Evolutionary conservation across 257 asterid species (phyloP).

Genomic region (Solanum pinnatisectum): DNA sequence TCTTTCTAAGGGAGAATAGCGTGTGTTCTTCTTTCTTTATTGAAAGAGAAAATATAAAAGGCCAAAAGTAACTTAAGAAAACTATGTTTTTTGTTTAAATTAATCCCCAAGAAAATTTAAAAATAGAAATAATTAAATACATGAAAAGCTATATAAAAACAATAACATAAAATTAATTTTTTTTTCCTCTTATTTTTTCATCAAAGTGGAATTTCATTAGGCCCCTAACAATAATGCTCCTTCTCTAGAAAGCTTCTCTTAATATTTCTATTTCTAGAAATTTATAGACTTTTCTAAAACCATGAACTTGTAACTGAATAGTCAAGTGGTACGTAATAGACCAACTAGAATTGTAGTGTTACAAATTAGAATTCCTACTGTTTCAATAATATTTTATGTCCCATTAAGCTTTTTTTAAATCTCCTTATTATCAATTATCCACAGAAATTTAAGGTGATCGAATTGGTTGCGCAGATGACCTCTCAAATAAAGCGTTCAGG

Average conservation of each 20-base stretch:
- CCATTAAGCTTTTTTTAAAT: neutral
- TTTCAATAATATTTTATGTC: neutral
- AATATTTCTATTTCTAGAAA: neutral
- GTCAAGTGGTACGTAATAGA: neutral
- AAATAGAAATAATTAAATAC: neutral
- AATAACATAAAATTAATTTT: neutral
- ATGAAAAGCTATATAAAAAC: too few relatives aligned
- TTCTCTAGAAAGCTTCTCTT: neutral
- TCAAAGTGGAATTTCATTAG: neutral
- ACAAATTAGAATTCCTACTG: neutral
- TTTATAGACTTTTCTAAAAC: neutral
- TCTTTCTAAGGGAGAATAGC: neutral
- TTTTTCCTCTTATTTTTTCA: neutral
- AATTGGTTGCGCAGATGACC: neutral
- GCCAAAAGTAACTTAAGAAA: neutral
- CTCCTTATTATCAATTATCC: neutral
- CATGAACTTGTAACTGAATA: neutral
- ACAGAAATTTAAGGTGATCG: fast-evolving
- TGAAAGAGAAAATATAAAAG: too few relatives aligned
- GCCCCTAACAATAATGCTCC: neutral
- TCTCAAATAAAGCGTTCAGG: fast-evolving
- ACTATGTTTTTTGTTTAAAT: neutral
- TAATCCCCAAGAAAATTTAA: neutral
- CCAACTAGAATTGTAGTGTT: neutral
- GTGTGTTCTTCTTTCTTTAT: neutral